Percentiles rank a stretch among this genome's conserved stretches.
These are phyloP conservation scores for Actinomortierella ambigua DNA, from an alignment of 371 early-diverging fungal genomes.

Conservation along the genomic window DNA sequence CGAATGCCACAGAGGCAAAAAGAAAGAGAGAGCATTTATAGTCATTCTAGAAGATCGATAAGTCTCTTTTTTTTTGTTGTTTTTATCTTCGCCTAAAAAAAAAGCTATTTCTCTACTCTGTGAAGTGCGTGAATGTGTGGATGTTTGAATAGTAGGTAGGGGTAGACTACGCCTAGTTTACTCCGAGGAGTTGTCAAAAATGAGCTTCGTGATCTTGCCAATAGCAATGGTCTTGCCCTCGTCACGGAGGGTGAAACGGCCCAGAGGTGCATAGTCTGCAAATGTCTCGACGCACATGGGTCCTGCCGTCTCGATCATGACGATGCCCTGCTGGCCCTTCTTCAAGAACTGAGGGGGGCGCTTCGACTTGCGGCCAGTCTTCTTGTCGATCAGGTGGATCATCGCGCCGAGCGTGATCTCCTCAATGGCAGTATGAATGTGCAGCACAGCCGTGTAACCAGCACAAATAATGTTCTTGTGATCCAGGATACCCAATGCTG, in stretches of 20 bases:
- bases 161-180: constrained; percentile 20
- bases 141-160: constrained; percentile 24
- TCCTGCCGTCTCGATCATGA: constrained; percentile 75
- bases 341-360: constrained; percentile 92
- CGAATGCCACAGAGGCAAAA: too few relatives aligned
- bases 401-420: constrained; percentile 84
- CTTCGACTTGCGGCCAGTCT: constrained; percentile 84
- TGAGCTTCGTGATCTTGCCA: constrained; percentile 89
- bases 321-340: constrained; percentile 86
- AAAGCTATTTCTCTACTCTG: too few relatives aligned
- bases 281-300: constrained; percentile 90
- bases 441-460: constrained; percentile 91
- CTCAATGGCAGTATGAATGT: constrained; percentile 88
- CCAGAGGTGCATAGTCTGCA: constrained; percentile 89
- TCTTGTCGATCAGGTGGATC: constrained; percentile 89
- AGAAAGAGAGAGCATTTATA: constrained; percentile 8
- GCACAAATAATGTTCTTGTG: constrained; percentile 95
- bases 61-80: too few relatives aligned
- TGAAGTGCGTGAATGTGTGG: too few relatives aligned
- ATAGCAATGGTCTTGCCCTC: constrained; percentile 95
- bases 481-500: constrained; percentile 89
- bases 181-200: constrained; percentile 17
- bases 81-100: too few relatives aligned
- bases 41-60: too few relatives aligned
- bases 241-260: constrained; percentile 96